Percentiles rank a stretch among this genome's conserved stretches.
These are phyloP conservation scores for Rhizopogon salebrosus DNA, from an alignment of 768 basidiomycete genomes.

Conservation along the genomic window DNA sequence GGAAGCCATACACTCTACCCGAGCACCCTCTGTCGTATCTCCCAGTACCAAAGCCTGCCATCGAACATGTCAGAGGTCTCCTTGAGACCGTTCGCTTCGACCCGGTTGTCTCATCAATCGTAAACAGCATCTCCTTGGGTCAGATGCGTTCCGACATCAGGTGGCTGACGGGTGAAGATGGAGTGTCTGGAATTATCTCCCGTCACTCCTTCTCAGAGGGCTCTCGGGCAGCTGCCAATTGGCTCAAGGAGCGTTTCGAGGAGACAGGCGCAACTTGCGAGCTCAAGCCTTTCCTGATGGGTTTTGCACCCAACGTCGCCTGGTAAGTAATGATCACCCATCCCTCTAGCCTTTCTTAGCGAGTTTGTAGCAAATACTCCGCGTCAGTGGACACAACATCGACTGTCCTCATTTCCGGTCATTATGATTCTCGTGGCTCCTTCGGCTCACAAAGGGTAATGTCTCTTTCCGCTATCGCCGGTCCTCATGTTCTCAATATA, in stretches of 20 bases:
- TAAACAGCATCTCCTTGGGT: slow-evolving; percentile 61
- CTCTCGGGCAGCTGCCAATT: slow-evolving; percentile 57
- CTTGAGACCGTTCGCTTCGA: slow-evolving; percentile 61
- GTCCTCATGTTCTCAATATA: not conserved
- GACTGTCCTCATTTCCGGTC: slow-evolving; percentile 73
- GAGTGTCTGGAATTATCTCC: slow-evolving; percentile 62
- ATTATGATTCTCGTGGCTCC: slow-evolving; percentile 89
- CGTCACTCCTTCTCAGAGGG: slow-evolving; percentile 81
- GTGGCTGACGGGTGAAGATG: slow-evolving; percentile 83
- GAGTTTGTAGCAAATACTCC: slow-evolving; percentile 47
- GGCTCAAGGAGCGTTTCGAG: slow-evolving; percentile 74
- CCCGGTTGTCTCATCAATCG: slow-evolving; percentile 59
- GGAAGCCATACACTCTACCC: slow-evolving; percentile 66
- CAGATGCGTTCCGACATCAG: slow-evolving; percentile 68
- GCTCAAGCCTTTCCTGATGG: slow-evolving; percentile 57
- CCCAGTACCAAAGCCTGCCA: slow-evolving; percentile 53
- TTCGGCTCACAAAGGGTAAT: slow-evolving; percentile 64
- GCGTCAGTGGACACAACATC: slow-evolving; percentile 51
- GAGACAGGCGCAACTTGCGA: slow-evolving; percentile 70
- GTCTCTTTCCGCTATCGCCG: not conserved
- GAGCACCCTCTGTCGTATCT: slow-evolving; percentile 38
- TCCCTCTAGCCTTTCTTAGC: not conserved
- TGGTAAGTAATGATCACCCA: slow-evolving; percentile 44
- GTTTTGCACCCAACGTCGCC: slow-evolving; percentile 84
- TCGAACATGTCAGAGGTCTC: slow-evolving; percentile 51